These are phyloP conservation scores for Aspergillus sparsus DNA, from an alignment of 495 filamentous ascomycete genomes.

Conservation along the genomic window DNA sequence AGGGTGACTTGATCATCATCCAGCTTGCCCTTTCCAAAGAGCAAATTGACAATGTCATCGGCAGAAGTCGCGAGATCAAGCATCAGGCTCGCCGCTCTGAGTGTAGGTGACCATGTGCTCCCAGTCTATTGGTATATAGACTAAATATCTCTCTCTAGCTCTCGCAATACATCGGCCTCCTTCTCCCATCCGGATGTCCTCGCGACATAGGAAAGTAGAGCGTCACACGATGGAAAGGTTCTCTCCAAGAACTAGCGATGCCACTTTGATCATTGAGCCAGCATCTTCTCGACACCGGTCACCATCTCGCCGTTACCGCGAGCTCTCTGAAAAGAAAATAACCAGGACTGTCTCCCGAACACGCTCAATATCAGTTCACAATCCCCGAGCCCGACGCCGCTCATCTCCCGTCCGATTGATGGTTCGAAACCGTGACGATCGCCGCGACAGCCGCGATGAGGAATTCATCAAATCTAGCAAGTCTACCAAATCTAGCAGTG, in stretches of 20 bases:
- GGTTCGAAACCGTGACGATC: conserved; percentile 24
- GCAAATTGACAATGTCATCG: conserved; percentile 86
- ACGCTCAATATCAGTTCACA: conserved; percentile 42
- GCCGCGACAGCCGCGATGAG: conserved; percentile 23
- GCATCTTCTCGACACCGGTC: conserved; percentile 34
- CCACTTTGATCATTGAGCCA: conserved; percentile 35
- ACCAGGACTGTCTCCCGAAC: conserved; percentile 37
- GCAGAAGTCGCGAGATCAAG: conserved; percentile 68
- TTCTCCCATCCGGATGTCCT: conserved; percentile 32
- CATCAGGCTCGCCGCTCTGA: conserved; percentile 28
- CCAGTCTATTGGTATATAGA: not conserved
- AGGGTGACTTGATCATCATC: conserved; percentile 79
- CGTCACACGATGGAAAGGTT: conserved; percentile 31
- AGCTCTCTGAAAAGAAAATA: conserved; percentile 32
- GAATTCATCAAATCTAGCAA: conserved; percentile 18
- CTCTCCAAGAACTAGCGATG: conserved; percentile 32
- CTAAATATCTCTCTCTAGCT: conserved; percentile 25
- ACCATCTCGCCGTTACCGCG: conserved; percentile 23
- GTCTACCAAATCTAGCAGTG: conserved; percentile 50
- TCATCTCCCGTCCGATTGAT: conserved; percentile 36
- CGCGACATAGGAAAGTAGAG: conserved; percentile 34
- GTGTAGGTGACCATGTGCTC: conserved; percentile 31
- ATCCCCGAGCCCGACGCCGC: conserved; percentile 34
- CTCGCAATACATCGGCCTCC: conserved; percentile 30
- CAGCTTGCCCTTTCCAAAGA: conserved; percentile 80